A percentile compares a stretch with the other conserved stretches of the same genome.
These are phyloP conservation scores for Entomortierella parvispora DNA, from an alignment of 192 early-diverging fungal genomes.

Conservation along the genomic window DNA sequence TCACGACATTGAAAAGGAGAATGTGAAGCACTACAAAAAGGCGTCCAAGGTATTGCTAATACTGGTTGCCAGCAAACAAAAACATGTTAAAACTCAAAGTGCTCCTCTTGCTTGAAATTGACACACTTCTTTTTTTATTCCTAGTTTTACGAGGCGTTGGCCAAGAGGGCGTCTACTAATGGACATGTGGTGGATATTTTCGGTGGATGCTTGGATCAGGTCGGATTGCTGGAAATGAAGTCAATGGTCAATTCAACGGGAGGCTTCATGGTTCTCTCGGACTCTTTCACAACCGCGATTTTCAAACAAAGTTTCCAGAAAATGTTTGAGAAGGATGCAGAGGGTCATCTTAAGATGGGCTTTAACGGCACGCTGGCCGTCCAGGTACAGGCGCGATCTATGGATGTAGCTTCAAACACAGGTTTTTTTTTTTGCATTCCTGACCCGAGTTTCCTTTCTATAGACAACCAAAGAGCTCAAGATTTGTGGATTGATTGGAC, in stretches of 20 bases:
- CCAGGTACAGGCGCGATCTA: conserved; percentile 65
- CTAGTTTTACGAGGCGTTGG: conserved; percentile 91
- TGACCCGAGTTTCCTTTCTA: neutral
- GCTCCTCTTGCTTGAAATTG: neutral
- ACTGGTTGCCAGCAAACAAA: too few species aligned
- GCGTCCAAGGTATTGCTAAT: conserved; percentile 74
- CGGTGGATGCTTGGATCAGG: conserved; percentile 96
- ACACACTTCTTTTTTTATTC: neutral
- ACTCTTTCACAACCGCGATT: conserved; percentile 94
- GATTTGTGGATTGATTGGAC: conserved; percentile 98
- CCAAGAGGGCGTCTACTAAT: conserved; percentile 87
- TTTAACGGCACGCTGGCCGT: conserved; percentile 99
- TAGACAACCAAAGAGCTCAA: conserved; percentile 94
- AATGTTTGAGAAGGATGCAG: conserved; percentile 92
- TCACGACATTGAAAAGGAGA: conserved; percentile 97
- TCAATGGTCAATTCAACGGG: conserved; percentile 88
- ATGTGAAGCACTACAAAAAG: conserved; percentile 92
- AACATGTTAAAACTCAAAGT: too few species aligned
- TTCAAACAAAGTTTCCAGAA: conserved; percentile 99
- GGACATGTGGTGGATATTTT: conserved; percentile 97
- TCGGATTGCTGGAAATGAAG: conserved; percentile 98
- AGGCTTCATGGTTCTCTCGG: conserved; percentile 94
- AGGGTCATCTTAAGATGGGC: conserved; percentile 92
- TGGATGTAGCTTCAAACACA: neutral
- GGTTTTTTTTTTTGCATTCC: too few species aligned